Conservation (phyloP, 176 grass and related monocot species). For the Ensete glaucum region DNA sequence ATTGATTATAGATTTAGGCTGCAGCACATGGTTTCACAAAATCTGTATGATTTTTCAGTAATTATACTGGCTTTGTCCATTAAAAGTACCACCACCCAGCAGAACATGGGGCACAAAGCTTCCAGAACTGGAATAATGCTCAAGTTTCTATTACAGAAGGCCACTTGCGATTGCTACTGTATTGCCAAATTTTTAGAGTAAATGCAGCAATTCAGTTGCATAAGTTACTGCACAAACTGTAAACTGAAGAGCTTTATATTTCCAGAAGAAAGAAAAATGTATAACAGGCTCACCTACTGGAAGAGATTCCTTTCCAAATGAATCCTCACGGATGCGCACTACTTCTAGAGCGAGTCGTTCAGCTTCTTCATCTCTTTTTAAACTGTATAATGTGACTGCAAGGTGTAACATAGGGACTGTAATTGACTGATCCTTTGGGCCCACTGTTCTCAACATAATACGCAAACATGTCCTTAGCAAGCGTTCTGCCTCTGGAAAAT, state of each 20-base stretch:
- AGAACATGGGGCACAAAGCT: background rate
- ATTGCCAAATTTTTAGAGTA: background rate
- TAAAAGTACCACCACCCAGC: too few species aligned
- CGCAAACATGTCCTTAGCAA: conserved; percentile 35
- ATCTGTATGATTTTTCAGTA: background rate
- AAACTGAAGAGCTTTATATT: background rate
- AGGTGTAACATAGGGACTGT: conserved; percentile 38
- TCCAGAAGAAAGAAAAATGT: background rate
- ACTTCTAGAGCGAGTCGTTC: conserved; percentile 32
- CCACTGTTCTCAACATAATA: conserved; percentile 28
- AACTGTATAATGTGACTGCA: conserved; percentile 32
- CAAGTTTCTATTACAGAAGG: background rate
- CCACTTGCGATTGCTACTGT: background rate
- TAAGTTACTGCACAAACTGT: background rate
- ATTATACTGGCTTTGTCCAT: background rate
- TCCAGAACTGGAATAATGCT: background rate
- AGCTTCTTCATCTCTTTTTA: conserved; percentile 32
- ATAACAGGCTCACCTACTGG: conserved; percentile 31
- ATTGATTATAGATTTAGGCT: background rate
- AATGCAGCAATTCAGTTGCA: background rate
- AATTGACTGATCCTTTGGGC: conserved; percentile 22
- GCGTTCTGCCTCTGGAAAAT: conserved; percentile 32
- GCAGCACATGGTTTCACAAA: background rate
- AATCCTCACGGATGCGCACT: conserved; percentile 24
- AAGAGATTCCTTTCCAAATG: conserved; percentile 31